Percentiles rank a stretch among this genome's conserved stretches.
Evolutionary conservation across 2,329 filamentous ascomycete species (phyloP).

Genomic region (Hypoxylon sp.): DNA sequence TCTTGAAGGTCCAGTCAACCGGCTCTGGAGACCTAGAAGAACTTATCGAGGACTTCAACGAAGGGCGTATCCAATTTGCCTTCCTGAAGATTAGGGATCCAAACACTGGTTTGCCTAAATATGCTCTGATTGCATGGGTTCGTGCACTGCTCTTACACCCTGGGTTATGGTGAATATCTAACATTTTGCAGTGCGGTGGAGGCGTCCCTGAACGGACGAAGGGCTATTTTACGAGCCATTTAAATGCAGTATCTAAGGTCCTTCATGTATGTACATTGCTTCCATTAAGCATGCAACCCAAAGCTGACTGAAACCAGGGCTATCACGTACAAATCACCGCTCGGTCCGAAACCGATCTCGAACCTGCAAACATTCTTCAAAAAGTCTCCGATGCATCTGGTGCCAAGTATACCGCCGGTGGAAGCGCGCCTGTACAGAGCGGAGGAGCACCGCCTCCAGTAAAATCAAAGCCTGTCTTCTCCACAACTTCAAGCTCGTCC

Average conservation of each 20-base stretch:
- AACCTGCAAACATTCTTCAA: conserved; percentile 87
- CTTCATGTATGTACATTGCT: conserved; percentile 70
- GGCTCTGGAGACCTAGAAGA: conserved; percentile 94
- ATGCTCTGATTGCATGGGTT: conserved; percentile 91
- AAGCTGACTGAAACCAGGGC: conserved; percentile 65
- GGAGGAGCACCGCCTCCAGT: conserved; percentile 77
- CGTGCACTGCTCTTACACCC: conserved; percentile 43
- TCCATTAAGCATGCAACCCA: conserved; percentile 12
- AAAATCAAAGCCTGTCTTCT: conserved; percentile 92
- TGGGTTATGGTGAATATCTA: conserved; percentile 15
- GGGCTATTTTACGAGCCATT: conserved; percentile 97
- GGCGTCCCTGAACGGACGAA: conserved; percentile 98
- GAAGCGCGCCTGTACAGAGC: conserved; percentile 65
- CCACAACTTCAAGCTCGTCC: conserved; percentile 74
- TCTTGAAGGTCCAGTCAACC: conserved; percentile 92
- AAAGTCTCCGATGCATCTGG: conserved; percentile 96
- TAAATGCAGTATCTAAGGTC: conserved; percentile 89
- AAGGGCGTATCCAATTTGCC: conserved; percentile 96
- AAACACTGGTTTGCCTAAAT: conserved; percentile 90
- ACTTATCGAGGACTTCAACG: conserved; percentile 94
- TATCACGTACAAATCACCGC: conserved; percentile 99
- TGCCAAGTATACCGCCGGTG: conserved; percentile 87
- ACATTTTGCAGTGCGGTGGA: conserved; percentile 78
- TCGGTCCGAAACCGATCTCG: conserved; percentile 89
- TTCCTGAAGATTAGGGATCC: conserved; percentile 97